Evolutionary conservation across 2,329 filamentous ascomycete genomes (phyloP).

Genomic region (Alternaria gaisen): DNA sequence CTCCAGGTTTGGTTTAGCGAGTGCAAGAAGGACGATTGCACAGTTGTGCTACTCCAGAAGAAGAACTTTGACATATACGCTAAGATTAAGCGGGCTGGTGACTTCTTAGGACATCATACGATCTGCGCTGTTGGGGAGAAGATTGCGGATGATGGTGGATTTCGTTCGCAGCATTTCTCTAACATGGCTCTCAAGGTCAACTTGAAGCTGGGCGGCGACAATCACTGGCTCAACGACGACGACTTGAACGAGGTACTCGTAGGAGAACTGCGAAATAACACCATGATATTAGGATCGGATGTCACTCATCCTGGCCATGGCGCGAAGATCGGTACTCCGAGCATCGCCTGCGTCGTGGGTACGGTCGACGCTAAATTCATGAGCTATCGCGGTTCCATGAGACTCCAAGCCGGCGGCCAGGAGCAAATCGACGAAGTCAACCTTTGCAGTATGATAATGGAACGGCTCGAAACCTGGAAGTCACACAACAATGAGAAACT

Average conservation of each 20-base stretch:
- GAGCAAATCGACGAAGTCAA: conserved; percentile 20
- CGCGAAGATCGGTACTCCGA: neutral
- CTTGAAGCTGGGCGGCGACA: neutral
- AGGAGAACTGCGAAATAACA: neutral
- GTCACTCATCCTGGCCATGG: neutral
- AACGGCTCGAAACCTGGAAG: neutral
- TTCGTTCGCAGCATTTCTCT: neutral
- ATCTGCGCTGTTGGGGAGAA: too few species aligned
- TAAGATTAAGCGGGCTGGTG: neutral
- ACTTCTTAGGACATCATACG: neutral
- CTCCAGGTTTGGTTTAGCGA: too few species aligned
- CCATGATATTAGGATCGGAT: neutral
- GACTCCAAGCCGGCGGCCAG: conserved; percentile 32
- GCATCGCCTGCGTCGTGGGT: neutral
- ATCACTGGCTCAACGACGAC: neutral
- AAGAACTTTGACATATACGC: neutral
- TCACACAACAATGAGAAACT: neutral
- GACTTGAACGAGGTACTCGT: neutral
- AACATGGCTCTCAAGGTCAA: conserved; percentile 4
- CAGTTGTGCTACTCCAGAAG: too few species aligned
- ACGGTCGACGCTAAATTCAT: conserved; percentile 10
- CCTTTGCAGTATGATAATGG: neutral
- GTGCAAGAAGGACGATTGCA: too few species aligned
- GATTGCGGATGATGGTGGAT: neutral
- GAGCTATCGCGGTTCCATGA: conserved; percentile 42